Evolutionary conservation across 139 green algal genomes (phyloP).

Genomic region (Micromonas commoda): DNA sequence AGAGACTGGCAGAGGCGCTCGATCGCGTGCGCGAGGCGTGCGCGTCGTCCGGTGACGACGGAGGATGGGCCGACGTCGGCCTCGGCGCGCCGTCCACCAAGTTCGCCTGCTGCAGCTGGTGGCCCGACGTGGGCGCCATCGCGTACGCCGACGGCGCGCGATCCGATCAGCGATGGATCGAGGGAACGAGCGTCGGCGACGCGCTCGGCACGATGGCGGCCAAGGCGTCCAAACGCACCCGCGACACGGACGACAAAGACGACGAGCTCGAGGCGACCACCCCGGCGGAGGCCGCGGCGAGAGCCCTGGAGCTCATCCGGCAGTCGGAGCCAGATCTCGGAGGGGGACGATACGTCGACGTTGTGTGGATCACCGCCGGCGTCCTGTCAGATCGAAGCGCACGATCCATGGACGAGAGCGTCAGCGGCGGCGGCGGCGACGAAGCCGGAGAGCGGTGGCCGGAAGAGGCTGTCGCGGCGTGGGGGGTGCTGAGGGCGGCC

Average conservation of each 20-base stretch:
- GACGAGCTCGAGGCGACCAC: no score
- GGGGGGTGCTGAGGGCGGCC: background rate
- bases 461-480: background rate
- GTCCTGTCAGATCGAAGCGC: background rate
- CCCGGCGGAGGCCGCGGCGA: background rate
- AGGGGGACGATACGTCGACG: background rate
- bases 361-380: background rate
- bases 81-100: background rate
- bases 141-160: background rate
- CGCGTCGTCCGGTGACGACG: background rate
- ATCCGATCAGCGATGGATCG: background rate
- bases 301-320: background rate
- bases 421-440: background rate
- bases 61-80: background rate
- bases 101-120: background rate
- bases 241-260: no score
- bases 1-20: background rate
- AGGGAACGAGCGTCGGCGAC: background rate
- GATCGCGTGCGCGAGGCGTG: background rate
- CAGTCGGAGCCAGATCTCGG: background rate
- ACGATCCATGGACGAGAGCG: background rate
- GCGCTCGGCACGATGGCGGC: background rate
- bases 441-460: background rate
- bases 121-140: background rate
- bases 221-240: no score